Evolutionary conservation across 169 alveolate species (phyloP).

Genomic region (Miamiensis avidus): DNA sequence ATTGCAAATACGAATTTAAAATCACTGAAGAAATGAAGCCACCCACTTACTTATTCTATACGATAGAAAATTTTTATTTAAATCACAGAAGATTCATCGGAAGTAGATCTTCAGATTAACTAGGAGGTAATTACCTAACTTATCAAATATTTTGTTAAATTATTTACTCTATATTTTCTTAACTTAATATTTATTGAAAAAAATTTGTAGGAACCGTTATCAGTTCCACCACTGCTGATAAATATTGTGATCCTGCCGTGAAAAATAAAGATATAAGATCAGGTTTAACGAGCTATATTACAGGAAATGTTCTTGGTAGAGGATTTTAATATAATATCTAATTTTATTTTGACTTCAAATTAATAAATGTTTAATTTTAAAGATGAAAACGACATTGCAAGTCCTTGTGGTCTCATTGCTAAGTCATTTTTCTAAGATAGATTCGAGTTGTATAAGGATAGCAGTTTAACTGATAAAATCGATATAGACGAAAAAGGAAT

Average conservation of each 20-base stretch:
- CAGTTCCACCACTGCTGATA: slow-evolving; percentile 41
- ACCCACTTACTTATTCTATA: slow-evolving; percentile 78
- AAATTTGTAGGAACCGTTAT: slow-evolving; percentile 26
- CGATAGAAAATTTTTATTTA: slow-evolving; percentile 75
- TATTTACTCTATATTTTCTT: too few relatives aligned
- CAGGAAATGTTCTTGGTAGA: neutral
- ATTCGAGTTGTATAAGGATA: slow-evolving; percentile 20
- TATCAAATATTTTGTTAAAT: too few relatives aligned
- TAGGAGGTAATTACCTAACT: slow-evolving; percentile 23
- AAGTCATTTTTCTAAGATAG: slow-evolving; percentile 59
- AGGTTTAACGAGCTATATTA: neutral
- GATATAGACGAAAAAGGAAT: slow-evolving; percentile 27
- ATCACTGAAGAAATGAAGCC: slow-evolving; percentile 47
- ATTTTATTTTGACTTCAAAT: neutral
- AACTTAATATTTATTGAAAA: too few relatives aligned
- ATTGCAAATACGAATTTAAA: slow-evolving; percentile 18
- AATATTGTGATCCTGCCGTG: slow-evolving; percentile 44
- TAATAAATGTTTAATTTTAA: neutral
- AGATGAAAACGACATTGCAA: slow-evolving; percentile 46
- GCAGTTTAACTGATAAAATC: neutral
- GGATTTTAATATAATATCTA: too few relatives aligned
- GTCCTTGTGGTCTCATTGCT: slow-evolving; percentile 74
- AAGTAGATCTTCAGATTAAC: slow-evolving; percentile 62
- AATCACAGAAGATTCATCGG: slow-evolving; percentile 82
- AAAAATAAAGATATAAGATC: slow-evolving; percentile 16